These are phyloP conservation scores for Yamadazyma atmosphaerica DNA, from an alignment of 1,139 yeast genomes.

Conservation along the genomic window DNA sequence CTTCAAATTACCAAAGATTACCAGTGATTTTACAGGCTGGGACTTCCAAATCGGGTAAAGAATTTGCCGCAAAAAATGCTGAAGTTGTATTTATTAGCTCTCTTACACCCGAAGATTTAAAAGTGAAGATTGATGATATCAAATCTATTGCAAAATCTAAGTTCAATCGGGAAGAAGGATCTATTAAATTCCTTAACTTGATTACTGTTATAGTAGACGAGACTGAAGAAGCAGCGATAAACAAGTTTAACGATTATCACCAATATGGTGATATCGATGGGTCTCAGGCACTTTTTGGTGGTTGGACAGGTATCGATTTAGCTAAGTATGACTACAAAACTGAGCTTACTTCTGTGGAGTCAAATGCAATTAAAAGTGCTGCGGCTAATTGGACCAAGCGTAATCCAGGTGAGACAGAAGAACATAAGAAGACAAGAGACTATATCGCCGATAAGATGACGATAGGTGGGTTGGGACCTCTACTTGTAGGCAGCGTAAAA, in stretches of 20 bases:
- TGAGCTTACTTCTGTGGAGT: slow-evolving; percentile 27
- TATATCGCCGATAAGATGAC: slow-evolving; percentile 27
- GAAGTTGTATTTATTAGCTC: slow-evolving; percentile 41
- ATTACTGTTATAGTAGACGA: slow-evolving; percentile 33
- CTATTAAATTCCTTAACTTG: slow-evolving; percentile 36
- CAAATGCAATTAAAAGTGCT: slow-evolving; percentile 31
- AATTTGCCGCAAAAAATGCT: slow-evolving; percentile 47
- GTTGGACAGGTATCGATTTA: slow-evolving; percentile 40
- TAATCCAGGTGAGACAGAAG: slow-evolving; percentile 26
- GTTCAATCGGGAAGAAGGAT: slow-evolving; percentile 33
- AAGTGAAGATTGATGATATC: slow-evolving; percentile 26
- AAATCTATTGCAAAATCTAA: slow-evolving; percentile 29
- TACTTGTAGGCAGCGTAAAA: slow-evolving; percentile 23
- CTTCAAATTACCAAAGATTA: slow-evolving; percentile 42
- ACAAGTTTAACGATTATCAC: slow-evolving; percentile 28
- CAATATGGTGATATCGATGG: slow-evolving; percentile 39
- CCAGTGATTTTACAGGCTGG: slow-evolving; percentile 52
- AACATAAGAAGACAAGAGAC: slow-evolving; percentile 25
- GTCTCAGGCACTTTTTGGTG: slow-evolving; percentile 38
- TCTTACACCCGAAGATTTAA: slow-evolving; percentile 29
- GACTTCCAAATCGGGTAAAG: slow-evolving; percentile 42
- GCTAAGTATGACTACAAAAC: slow-evolving; percentile 28
- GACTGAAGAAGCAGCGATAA: slow-evolving; percentile 36
- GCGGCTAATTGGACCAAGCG: slow-evolving; percentile 32
- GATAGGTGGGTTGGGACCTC: slow-evolving; percentile 31